Percentiles rank a stretch among this genome's conserved stretches.
phyloP scores from a whole-genome alignment of 2,329 filamentous ascomycete species.

The Ophidiomyces ophidiicola region DNA sequence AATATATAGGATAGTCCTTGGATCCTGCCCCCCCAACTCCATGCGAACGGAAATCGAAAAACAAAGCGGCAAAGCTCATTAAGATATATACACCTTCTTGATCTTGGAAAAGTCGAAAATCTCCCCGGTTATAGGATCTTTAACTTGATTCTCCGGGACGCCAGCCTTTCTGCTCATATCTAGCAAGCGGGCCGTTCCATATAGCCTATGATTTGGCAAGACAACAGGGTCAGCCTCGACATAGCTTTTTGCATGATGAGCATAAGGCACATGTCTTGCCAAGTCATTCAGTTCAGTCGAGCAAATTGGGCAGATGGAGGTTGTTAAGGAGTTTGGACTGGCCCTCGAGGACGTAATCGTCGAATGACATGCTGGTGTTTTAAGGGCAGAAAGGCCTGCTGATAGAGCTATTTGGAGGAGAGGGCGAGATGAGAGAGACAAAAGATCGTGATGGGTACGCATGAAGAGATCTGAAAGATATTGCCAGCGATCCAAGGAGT shows the following conservation, averaged over 20 bases:
- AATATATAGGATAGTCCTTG: too few species aligned
- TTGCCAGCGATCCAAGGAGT: conserved; percentile 59
- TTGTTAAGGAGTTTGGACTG: conserved; percentile 44
- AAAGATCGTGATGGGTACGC: conserved; percentile 71
- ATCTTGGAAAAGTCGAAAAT: conserved; percentile 50
- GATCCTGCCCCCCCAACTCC: background rate
- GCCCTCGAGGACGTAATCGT: conserved; percentile 45
- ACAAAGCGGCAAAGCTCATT: conserved; percentile 14
- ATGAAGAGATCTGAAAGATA: conserved; percentile 70
- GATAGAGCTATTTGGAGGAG: conserved; percentile 83
- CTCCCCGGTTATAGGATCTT: conserved; percentile 66
- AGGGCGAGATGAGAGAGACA: conserved; percentile 68
- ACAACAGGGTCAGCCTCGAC: conserved; percentile 80
- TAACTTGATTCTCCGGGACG: conserved; percentile 52
- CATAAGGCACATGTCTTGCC: conserved; percentile 79
- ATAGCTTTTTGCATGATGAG: conserved; percentile 86
- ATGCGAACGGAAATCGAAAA: conserved; percentile 1
- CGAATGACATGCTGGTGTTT: conserved; percentile 86
- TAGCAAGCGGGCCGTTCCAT: conserved; percentile 61
- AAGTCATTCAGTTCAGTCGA: conserved; percentile 89
- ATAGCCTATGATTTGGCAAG: conserved; percentile 76
- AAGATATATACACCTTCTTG: conserved; percentile 88
- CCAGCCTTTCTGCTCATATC: conserved; percentile 64
- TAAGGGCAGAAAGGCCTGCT: conserved; percentile 83
- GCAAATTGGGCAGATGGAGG: conserved; percentile 86